Conservation (phyloP, 75 land plant species). For the Pseudotsuga menziesii region DNA sequence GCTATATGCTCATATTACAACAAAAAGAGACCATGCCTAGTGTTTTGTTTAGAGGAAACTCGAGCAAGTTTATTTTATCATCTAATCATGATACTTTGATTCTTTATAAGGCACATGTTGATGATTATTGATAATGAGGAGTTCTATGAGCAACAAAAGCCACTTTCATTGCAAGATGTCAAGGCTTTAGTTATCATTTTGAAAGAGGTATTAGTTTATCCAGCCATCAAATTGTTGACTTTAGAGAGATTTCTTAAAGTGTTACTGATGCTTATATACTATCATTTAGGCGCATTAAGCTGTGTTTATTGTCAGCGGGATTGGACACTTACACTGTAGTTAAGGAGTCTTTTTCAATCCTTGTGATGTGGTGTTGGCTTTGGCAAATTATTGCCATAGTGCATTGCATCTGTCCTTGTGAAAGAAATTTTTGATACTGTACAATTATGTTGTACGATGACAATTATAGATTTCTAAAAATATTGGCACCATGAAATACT, state of each 20-base stretch:
- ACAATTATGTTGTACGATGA: not conserved
- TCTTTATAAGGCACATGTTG: slow-evolving; percentile 67
- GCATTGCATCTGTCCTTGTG: not conserved
- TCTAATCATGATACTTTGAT: not conserved
- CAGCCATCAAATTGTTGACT: not conserved
- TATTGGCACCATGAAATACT: too few species aligned
- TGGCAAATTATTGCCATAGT: not conserved
- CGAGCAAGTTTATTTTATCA: not conserved
- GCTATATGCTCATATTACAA: too few species aligned
- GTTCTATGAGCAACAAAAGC: slow-evolving; percentile 94
- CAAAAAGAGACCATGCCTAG: too few species aligned
- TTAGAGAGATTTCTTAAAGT: not conserved
- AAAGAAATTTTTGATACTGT: not conserved
- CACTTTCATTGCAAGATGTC: slow-evolving; percentile 68
- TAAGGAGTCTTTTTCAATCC: not conserved
- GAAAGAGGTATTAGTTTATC: slow-evolving; percentile 53
- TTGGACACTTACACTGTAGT: not conserved
- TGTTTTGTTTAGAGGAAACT: not conserved
- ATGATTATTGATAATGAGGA: slow-evolving; percentile 90
- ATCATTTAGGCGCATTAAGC: not conserved
- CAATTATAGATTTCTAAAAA: too few species aligned
- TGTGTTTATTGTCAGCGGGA: not conserved
- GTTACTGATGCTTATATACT: not conserved
- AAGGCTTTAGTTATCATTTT: slow-evolving; percentile 62
- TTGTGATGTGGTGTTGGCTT: not conserved